Evolutionary conservation across 164 flowering plant species (phyloP).

Genomic region (Vitis labrusca): DNA sequence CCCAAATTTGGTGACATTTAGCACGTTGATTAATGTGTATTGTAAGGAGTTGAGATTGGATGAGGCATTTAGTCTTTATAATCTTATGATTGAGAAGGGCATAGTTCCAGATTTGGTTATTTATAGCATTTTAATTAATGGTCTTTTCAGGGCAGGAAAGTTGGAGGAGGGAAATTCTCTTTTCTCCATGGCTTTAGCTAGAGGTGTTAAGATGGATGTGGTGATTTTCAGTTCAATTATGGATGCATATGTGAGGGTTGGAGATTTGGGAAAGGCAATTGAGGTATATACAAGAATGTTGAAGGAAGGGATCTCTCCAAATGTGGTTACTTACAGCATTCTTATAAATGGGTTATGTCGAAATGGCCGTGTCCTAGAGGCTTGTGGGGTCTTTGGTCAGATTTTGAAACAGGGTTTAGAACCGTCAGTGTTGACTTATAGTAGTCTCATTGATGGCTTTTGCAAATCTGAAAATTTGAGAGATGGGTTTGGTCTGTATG

Average conservation of each 20-base stretch:
- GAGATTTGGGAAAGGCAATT: conserved; percentile 36
- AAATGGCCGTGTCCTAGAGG: conserved; percentile 32
- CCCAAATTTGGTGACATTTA: conserved; percentile 46
- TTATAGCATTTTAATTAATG: conserved; percentile 45
- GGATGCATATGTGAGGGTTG: conserved; percentile 41
- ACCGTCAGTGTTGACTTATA: conserved; percentile 38
- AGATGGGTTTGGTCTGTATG: conserved; percentile 34
- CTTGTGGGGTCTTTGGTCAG: conserved; percentile 42
- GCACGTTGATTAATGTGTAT: conserved; percentile 37
- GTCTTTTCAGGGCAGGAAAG: conserved; percentile 37
- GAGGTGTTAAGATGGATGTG: conserved; percentile 43
- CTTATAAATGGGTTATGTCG: conserved; percentile 47
- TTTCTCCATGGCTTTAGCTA: conserved; percentile 30
- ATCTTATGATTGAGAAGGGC: conserved; percentile 32
- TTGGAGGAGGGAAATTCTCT: conserved; percentile 37
- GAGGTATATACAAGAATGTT: conserved; percentile 37
- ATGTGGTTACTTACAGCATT: conserved; percentile 41
- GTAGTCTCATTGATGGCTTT: conserved; percentile 45
- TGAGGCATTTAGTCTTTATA: conserved; percentile 43
- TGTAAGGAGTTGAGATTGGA: conserved; percentile 34
- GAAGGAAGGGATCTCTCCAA: conserved; percentile 38
- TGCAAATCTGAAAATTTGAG: conserved; percentile 39
- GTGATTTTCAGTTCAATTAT: conserved; percentile 49
- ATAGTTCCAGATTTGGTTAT: conserved; percentile 45
- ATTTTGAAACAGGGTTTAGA: conserved; percentile 40